Base-by-base conservation (phyloP, 2,329 filamentous ascomycete genomes). In the Claviceps pusilla region DNA sequence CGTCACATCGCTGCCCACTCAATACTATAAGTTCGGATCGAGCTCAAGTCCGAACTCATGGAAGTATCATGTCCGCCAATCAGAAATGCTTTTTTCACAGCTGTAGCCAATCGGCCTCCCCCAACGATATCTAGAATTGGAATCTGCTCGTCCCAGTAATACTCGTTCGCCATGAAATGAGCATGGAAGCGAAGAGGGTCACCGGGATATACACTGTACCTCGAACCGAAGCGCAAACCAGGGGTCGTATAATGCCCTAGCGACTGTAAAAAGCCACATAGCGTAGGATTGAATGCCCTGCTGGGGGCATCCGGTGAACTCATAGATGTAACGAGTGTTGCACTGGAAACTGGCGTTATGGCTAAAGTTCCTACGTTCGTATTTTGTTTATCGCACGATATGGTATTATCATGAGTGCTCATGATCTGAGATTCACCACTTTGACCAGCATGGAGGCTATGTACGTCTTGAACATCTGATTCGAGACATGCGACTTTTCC, bases 121-220 rank as follows among this genome's bases (percentile, higher is more conserved):
- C 83, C 86, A 16, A 97, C 84, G 14, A 98, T 73, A 60, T 95
- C 87, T 60, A 96, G 77, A 63, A 97, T 73, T 42, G 86, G 79
- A 55, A 98, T 84, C 61, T 89, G 82, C 62, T 95, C 81, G 57
- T 96, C 83, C 89, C 89, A 97, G n/a, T 76, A 82, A 61, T 86
- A 81, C 37, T 86, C 82, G n/a, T 84, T 86, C 7, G 85, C 87
- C 62, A 95, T 78, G 67, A 95, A 97, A 68, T 98, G 93, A 48
- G 89, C 93, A 69, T 98, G 93, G 67, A 94, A 98, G 11, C 93
- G 84, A 52, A 98, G 75, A 1, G 93, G 89, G 66, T 98, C 93
- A 48, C 93, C 93, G 0, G 93, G 93, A 63, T 98, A 98, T 5
- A 94, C 88, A 61, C 89, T 89, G 69, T 95, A 96, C 64, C 93